A percentile compares a stretch with the other conserved stretches of the same genome.
Evolutionary conservation across 2,329 filamentous ascomycete species (phyloP).

Genomic region (Penicillium sp.): DNA sequence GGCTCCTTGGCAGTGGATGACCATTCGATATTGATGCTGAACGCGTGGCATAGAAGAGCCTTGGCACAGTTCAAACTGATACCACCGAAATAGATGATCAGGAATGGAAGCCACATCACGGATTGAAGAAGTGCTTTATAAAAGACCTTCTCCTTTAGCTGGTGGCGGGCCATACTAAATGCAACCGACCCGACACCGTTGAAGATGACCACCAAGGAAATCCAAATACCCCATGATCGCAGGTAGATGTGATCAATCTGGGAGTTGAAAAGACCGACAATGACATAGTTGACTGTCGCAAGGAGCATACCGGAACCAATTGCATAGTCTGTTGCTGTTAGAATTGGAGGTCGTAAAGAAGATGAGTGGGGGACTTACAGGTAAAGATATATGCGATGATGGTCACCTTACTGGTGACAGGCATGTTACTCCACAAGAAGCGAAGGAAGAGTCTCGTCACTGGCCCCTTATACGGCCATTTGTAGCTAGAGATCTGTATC

Average conservation of each 20-base stretch:
- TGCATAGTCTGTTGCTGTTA: constrained; percentile 55
- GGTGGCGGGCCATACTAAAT: constrained; percentile 62
- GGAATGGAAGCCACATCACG: constrained; percentile 61
- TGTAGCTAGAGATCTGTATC: constrained; percentile 38
- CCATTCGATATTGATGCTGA: constrained; percentile 83
- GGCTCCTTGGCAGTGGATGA: constrained; percentile 80
- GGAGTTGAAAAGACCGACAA: constrained; percentile 69
- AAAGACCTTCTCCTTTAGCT: constrained; percentile 55
- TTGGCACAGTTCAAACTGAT: constrained; percentile 74
- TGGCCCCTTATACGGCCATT: constrained; percentile 70
- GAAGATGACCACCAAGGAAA: constrained; percentile 65
- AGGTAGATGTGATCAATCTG: constrained; percentile 66
- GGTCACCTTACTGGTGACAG: constrained; percentile 62
- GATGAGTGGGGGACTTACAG: constrained; percentile 31
- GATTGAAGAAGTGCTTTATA: constrained; percentile 54
- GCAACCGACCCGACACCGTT: constrained; percentile 60
- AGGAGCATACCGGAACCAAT: constrained; percentile 67
- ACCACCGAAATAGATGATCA: constrained; percentile 77
- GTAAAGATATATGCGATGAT: constrained; percentile 70
- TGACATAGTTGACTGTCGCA: constrained; percentile 67
- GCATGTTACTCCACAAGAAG: constrained; percentile 68
- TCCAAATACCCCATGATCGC: constrained; percentile 63
- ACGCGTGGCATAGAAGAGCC: constrained; percentile 71
- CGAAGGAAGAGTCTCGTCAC: constrained; percentile 75
- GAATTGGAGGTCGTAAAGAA: neutral